A percentile compares a stretch with the other conserved stretches of the same genome.
Conservation (phyloP, 768 basidiomycete species). For the Saitozyma sp. region DNA sequence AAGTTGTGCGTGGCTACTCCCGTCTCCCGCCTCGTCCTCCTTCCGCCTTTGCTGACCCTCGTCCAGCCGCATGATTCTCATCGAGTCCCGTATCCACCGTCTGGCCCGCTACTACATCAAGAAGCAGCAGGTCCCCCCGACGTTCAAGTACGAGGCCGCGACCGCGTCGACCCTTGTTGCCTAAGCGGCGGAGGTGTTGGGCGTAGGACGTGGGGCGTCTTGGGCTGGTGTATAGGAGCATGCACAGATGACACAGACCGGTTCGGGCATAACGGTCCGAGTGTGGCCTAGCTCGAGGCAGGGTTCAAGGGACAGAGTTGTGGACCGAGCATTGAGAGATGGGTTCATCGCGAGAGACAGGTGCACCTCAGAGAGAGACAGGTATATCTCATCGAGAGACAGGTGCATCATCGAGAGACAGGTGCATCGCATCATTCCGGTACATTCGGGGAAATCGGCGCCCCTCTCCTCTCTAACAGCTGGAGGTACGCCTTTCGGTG, state of each 20-base stretch:
- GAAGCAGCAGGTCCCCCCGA: slow-evolving; percentile 94
- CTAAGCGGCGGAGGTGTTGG: slow-evolving; percentile 26
- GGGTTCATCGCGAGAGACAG: no score
- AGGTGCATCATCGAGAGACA: no score
- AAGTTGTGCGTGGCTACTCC: slow-evolving; percentile 47
- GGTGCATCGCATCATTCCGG: no score
- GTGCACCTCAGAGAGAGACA: no score
- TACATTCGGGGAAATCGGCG: no score
- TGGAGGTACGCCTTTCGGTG: slow-evolving; percentile 37
- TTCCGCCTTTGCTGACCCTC: slow-evolving; percentile 8
- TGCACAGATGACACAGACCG: no score
- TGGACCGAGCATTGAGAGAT: no score
- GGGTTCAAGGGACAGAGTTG: no score
- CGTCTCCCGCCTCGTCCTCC: slow-evolving; percentile 39
- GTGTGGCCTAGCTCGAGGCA: no score
- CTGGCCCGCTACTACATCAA: slow-evolving; percentile 98
- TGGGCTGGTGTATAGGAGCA: no score
- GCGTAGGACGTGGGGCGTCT: background rate
- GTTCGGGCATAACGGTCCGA: no score
- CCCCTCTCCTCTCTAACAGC: slow-evolving; percentile 16
- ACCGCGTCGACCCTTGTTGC: slow-evolving; percentile 72
- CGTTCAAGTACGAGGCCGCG: slow-evolving; percentile 96
- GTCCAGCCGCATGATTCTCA: slow-evolving; percentile 86
- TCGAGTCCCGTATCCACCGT: slow-evolving; percentile 98
- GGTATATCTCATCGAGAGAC: no score